Conservation (phyloP, 805 yeast species). For the Cyberlindnera veronae region DNA sequence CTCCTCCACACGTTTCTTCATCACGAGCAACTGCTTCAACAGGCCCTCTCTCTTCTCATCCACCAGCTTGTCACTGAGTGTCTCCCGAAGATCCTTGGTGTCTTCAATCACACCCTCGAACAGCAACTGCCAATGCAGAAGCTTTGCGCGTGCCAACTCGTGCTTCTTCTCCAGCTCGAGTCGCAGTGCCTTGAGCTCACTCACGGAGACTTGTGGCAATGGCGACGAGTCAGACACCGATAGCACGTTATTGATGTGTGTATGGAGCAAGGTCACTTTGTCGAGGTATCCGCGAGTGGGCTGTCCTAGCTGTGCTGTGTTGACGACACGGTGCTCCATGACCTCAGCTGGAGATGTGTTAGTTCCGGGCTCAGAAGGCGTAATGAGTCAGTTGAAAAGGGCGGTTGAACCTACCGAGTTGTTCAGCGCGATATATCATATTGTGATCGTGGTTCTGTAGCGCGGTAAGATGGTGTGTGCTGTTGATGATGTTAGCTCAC, state of each 20-base stretch:
- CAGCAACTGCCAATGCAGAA: conserved; percentile 14
- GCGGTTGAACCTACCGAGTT: too few species aligned
- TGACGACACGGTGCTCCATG: conserved; percentile 4
- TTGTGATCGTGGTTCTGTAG: too few species aligned
- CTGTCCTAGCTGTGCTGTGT: conserved; percentile 5
- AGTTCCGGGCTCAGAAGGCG: not conserved
- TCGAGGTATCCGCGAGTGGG: conserved; percentile 4
- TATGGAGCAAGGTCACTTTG: not conserved
- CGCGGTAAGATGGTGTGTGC: too few species aligned
- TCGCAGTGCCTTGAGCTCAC: conserved; percentile 5
- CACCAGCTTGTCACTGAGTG: conserved; percentile 7
- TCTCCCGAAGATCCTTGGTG: conserved; percentile 1
- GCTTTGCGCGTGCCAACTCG: conserved; percentile 7
- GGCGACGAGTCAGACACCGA: not conserved
- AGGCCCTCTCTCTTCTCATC: conserved; percentile 9
- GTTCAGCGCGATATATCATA: too few species aligned
- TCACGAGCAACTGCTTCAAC: conserved; percentile 9
- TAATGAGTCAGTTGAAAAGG: not conserved
- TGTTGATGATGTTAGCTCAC: too few species aligned
- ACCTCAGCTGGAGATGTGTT: conserved; percentile 4
- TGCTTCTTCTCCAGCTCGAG: conserved; percentile 9
- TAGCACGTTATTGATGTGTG: conserved; percentile 5
- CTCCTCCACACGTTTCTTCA: conserved; percentile 16
- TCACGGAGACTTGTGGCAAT: conserved; percentile 3
- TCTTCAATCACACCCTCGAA: conserved; percentile 9